Percentiles rank a stretch among this genome's conserved stretches.
Conservation (phyloP, 2,329 filamentous ascomycete species). For the Penicillium palitans region DNA sequence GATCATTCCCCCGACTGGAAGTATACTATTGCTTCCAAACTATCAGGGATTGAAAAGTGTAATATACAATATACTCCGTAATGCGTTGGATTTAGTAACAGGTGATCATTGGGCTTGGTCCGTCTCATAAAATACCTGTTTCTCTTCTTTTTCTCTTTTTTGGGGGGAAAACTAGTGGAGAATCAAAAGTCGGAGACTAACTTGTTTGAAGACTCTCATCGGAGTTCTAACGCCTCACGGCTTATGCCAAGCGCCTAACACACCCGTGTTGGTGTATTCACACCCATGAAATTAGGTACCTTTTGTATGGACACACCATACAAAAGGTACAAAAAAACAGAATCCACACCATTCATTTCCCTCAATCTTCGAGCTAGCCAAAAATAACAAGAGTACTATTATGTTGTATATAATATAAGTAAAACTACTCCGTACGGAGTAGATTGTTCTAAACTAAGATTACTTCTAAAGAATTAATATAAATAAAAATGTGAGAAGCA, state of each 20-base stretch:
- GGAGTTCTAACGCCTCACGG: neutral
- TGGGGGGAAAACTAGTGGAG: neutral
- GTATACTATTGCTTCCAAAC: neutral
- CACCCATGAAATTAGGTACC: neutral
- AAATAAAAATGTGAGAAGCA: too few relatives aligned
- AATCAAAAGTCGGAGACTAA: slow-evolving; percentile 3
- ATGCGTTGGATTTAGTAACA: neutral
- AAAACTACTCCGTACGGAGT: too few relatives aligned
- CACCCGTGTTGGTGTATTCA: neutral
- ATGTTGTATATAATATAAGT: neutral
- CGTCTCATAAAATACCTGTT: neutral
- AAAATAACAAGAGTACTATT: neutral
- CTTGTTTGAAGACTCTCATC: neutral
- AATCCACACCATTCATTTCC: neutral
- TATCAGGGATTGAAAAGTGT: neutral
- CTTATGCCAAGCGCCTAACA: neutral
- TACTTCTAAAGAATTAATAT: too few relatives aligned
- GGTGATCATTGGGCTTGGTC: neutral
- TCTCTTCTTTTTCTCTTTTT: neutral
- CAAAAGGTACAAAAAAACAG: neutral
- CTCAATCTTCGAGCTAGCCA: neutral
- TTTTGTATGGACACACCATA: neutral
- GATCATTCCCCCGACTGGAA: neutral
- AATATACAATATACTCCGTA: too few relatives aligned
- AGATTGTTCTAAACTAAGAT: too few relatives aligned